Conservation (phyloP, 176 grass and related monocot genomes). For the Hordeum marinum region DNA sequence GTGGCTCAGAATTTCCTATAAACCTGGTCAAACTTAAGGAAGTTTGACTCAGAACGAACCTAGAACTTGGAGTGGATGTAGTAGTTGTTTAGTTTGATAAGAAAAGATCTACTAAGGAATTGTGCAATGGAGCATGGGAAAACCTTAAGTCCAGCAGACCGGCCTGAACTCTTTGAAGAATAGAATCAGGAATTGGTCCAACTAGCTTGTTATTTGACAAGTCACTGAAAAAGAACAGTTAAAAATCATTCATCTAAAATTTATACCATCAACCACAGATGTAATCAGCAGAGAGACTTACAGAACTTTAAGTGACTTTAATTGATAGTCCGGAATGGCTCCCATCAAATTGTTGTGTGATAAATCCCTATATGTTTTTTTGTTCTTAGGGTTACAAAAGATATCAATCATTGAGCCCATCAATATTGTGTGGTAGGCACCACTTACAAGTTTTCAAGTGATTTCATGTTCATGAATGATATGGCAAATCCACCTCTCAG, state of each 20-base stretch:
- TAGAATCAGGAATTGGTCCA: constrained; percentile 21
- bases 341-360: constrained; percentile 41
- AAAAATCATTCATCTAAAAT: background rate
- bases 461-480: background rate
- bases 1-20: no score
- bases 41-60: no score
- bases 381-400: background rate
- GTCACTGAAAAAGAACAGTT: constrained; percentile 23
- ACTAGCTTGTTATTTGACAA: constrained; percentile 36
- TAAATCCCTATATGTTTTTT: constrained; percentile 25
- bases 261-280: no score
- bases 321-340: constrained; percentile 28
- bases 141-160: constrained; percentile 36
- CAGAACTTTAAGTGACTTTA: constrained; percentile 24
- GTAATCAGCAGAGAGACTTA: constrained; percentile 9
- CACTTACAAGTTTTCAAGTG: constrained; percentile 13
- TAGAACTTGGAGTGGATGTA: no score
- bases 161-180: constrained; percentile 5
- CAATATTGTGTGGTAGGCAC: background rate
- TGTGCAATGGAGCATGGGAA: background rate
- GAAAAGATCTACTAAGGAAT: background rate
- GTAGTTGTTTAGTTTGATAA: background rate
- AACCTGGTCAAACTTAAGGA: no score
- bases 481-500: background rate
- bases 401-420: background rate